Evolutionary conservation across 2,329 filamentous ascomycete species (phyloP).

Genomic region (Aspergillus transmontanensis): DNA sequence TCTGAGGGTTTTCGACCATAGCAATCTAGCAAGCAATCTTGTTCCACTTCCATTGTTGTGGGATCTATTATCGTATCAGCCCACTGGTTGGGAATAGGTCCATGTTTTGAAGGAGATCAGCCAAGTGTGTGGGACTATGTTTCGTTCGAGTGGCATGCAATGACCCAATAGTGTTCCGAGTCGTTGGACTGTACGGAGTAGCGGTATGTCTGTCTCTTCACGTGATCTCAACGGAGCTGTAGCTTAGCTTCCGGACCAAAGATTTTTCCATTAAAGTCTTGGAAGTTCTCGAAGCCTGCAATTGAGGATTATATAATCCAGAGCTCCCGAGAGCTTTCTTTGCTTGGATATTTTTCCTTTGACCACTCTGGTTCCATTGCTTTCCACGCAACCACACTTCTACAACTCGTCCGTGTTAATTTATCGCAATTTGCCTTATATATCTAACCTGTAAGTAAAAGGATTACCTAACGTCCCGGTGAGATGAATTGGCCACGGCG

Average conservation of each 20-base stretch:
- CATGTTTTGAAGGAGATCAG: not conserved
- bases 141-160: not conserved
- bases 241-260: not conserved
- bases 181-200: not conserved
- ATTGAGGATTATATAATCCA: conserved; percentile 9
- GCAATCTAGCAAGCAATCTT: not conserved
- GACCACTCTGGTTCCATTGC: conserved; percentile 8
- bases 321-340: conserved; percentile 3
- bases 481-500: not conserved
- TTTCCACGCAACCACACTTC: conserved; percentile 8
- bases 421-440: not conserved
- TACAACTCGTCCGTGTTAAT: not conserved
- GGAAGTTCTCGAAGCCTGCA: not conserved
- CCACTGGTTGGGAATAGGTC: not conserved
- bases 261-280: not conserved
- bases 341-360: conserved; percentile 11
- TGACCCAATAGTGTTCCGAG: not conserved
- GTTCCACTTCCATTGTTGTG: too few species aligned
- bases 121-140: too few species aligned
- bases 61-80: too few species aligned
- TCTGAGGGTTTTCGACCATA: not conserved
- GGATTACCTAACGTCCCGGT: not conserved
- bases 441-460: not conserved
- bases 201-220: not conserved
- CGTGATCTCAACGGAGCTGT: not conserved